Conservation (phyloP, 1,284 basidiomycete species). For the Fistulina hepatica region DNA sequence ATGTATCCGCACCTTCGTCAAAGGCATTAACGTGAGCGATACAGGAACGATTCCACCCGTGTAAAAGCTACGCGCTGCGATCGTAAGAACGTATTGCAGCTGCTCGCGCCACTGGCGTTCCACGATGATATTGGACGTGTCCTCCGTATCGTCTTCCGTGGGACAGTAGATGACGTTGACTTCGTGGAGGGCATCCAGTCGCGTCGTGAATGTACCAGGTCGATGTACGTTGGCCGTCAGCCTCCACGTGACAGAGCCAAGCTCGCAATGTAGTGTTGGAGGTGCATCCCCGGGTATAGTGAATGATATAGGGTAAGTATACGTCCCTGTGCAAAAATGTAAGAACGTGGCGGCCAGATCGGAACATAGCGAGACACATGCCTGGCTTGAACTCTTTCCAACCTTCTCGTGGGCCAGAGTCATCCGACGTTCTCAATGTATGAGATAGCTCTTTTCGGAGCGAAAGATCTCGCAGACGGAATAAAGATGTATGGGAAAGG, state of each 20-base stretch:
- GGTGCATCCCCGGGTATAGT: slow-evolving; percentile 74
- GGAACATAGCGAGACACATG: no score
- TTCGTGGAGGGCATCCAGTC: slow-evolving; percentile 62
- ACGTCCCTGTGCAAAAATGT: no score
- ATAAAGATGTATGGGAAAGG: not conserved
- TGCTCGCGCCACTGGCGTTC: slow-evolving; percentile 91
- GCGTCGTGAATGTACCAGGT: slow-evolving; percentile 72
- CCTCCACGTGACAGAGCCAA: slow-evolving; percentile 72
- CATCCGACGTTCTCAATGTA: not conserved
- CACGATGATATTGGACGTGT: slow-evolving; percentile 75
- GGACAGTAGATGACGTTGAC: slow-evolving; percentile 74
- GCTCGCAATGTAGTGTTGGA: slow-evolving; percentile 70
- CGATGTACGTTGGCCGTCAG: slow-evolving; percentile 79
- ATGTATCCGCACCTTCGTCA: slow-evolving; percentile 79
- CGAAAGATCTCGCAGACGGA: not conserved
- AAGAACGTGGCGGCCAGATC: no score
- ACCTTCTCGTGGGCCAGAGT: not conserved
- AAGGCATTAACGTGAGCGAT: slow-evolving; percentile 73
- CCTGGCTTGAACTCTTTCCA: slow-evolving; percentile 1
- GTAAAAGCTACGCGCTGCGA: slow-evolving; percentile 74
- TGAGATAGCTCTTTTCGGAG: no score
- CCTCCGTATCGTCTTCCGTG: slow-evolving; percentile 70
- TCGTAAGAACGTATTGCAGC: slow-evolving; percentile 73
- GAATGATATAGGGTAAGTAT: slow-evolving; percentile 94
- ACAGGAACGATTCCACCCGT: slow-evolving; percentile 81